Evolutionary conservation across 2,329 filamentous ascomycete species (phyloP).

Genomic region (Fusarium denticulatum): DNA sequence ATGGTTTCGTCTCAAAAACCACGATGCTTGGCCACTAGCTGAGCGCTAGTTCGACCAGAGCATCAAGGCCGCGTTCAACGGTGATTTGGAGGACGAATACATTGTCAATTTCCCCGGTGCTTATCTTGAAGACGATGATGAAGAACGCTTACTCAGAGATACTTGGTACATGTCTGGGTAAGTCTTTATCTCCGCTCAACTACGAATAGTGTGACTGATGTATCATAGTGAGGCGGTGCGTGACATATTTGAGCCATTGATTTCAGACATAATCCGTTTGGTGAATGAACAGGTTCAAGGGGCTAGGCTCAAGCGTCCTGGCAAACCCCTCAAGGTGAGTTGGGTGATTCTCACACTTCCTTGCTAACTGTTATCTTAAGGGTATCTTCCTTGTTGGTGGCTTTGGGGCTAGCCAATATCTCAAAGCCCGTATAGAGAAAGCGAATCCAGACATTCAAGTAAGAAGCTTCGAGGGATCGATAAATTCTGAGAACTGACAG

Average conservation of each 20-base stretch:
- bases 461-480: background rate
- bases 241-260: background rate
- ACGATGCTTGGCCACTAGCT: background rate
- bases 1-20: background rate
- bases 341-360: background rate
- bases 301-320: background rate
- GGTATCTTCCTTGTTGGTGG: background rate
- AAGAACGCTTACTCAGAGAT: background rate
- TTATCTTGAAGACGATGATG: background rate
- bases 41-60: background rate
- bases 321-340: background rate
- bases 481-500: background rate
- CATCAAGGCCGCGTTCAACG: background rate
- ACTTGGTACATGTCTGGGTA: background rate
- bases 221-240: background rate
- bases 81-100: background rate
- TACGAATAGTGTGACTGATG: accelerated
- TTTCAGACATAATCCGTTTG: background rate
- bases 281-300: background rate
- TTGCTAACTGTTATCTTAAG: background rate
- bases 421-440: background rate
- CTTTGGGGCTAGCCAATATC: background rate
- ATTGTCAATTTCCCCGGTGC: background rate
- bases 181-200: background rate
- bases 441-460: background rate